phyloP scores from a whole-genome alignment of 2,329 filamentous ascomycete species.

The Penicillium sp. region DNA sequence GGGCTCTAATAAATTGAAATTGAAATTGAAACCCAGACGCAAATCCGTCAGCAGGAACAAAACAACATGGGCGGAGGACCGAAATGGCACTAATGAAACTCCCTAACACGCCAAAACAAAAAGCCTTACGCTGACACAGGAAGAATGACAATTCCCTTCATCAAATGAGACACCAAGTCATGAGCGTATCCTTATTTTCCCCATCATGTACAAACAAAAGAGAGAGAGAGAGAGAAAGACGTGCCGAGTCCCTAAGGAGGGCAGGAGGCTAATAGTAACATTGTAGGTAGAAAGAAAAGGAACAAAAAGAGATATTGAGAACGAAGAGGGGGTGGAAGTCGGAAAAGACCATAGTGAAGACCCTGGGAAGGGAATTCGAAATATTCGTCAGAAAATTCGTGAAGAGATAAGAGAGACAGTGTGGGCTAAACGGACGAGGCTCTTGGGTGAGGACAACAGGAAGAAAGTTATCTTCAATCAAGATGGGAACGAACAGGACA shows the following conservation, averaged over 20 bases:
- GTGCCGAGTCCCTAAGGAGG: slow-evolving; percentile 10
- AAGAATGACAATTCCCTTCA: slow-evolving; percentile 7
- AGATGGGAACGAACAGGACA: slow-evolving; percentile 16
- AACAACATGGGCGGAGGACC: slow-evolving; percentile 2
- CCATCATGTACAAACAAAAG: slow-evolving; percentile 32
- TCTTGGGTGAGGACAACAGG: slow-evolving; percentile 17
- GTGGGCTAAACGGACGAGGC: slow-evolving; percentile 19
- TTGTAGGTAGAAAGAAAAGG: slow-evolving; percentile 20
- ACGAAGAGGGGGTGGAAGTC: slow-evolving; percentile 14
- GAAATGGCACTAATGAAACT: slow-evolving; percentile 12
- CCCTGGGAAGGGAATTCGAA: slow-evolving; percentile 1
- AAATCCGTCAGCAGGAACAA: neutral
- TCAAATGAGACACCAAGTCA: slow-evolving; percentile 17
- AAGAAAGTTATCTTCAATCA: slow-evolving; percentile 13
- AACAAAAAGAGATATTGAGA: slow-evolving; percentile 10
- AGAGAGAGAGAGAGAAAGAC: slow-evolving; percentile 10
- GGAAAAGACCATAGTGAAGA: slow-evolving; percentile 9
- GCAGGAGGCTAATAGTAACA: slow-evolving; percentile 19
- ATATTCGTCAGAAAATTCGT: slow-evolving; percentile 15
- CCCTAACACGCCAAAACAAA: slow-evolving; percentile 9
- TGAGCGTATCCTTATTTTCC: slow-evolving; percentile 27
- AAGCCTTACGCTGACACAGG: slow-evolving; percentile 10
- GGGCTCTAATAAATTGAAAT: neutral
- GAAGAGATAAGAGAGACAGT: slow-evolving; percentile 20
- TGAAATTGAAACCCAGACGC: neutral